These are phyloP conservation scores for Hyaloscypha hepaticicola DNA, from an alignment of 495 filamentous ascomycete genomes.

Conservation along the genomic window DNA sequence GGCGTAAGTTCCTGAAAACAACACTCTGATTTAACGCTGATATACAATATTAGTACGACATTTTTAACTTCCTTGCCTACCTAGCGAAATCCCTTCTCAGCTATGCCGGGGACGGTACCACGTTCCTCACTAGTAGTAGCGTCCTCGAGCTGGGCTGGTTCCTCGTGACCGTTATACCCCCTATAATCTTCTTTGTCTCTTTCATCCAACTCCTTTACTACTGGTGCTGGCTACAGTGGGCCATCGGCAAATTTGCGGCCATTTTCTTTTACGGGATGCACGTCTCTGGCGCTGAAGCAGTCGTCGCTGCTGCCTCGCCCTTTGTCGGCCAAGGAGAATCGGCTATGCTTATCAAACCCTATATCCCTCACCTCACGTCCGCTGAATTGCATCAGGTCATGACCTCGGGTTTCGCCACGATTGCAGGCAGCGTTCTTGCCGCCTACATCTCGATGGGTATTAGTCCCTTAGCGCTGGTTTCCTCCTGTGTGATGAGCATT, in stretches of 20 bases:
- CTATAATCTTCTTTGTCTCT: constrained; percentile 92
- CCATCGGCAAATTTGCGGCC: constrained; percentile 76
- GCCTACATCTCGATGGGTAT: constrained; percentile 79
- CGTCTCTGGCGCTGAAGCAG: constrained; percentile 90
- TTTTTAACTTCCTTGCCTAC: constrained; percentile 80
- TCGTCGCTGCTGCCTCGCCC: constrained; percentile 89
- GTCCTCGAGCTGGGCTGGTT: constrained; percentile 46
- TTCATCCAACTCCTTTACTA: constrained; percentile 82
- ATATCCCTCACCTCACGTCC: constrained; percentile 75
- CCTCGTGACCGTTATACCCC: constrained; percentile 68
- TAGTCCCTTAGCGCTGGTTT: constrained; percentile 79
- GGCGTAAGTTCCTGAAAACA: constrained; percentile 40
- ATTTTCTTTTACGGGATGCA: constrained; percentile 90
- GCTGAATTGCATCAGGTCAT: constrained; percentile 91
- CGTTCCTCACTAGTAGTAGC: constrained; percentile 60
- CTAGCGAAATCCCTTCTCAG: constrained; percentile 68
- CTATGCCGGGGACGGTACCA: constrained; percentile 67
- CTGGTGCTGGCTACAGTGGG: constrained; percentile 79
- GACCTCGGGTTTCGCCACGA: constrained; percentile 68
- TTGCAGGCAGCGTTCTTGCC: constrained; percentile 75
- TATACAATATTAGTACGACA: constrained; percentile 54
- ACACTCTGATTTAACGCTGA: no score
- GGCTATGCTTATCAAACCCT: constrained; percentile 86
- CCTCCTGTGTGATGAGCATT: constrained; percentile 91
- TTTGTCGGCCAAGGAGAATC: constrained; percentile 95